These are phyloP conservation scores for Diplosphaera chodatii DNA, from an alignment of 139 green algal genomes.

Conservation along the genomic window DNA sequence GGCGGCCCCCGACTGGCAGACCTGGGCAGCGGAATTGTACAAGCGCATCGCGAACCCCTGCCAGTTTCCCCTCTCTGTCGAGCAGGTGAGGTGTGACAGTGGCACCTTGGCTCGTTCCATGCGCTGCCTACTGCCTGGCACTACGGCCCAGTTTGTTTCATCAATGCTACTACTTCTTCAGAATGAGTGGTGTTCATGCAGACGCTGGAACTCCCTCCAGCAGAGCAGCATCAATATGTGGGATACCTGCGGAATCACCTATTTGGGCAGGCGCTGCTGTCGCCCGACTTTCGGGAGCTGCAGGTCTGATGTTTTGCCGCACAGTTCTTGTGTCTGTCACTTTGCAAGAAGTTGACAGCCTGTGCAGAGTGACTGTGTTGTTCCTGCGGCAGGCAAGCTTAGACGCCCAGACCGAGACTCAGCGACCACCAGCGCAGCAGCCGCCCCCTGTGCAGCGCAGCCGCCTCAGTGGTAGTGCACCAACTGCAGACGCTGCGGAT, in stretches of 20 bases:
- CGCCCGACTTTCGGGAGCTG: not conserved
- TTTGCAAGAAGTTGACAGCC: too few relatives aligned
- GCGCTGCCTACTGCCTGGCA: too few relatives aligned
- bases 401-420: not conserved
- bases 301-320: too few relatives aligned
- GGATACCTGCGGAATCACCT: not conserved
- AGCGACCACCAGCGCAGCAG: too few relatives aligned
- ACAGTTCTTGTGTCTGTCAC: too few relatives aligned
- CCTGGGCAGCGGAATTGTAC: not conserved
- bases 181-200: not conserved
- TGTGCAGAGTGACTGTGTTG: too few relatives aligned
- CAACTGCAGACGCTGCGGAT: too few relatives aligned
- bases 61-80: not conserved
- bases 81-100: too few relatives aligned
- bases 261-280: not conserved
- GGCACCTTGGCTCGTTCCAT: too few relatives aligned
- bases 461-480: not conserved
- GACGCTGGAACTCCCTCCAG: constrained; percentile 5
- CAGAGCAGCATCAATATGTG: constrained; percentile 2
- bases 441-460: not conserved
- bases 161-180: too few relatives aligned
- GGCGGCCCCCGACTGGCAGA: not conserved
- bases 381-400: not conserved
- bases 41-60: constrained; percentile 7
- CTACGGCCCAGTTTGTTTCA: too few relatives aligned